Conservation (phyloP, 768 basidiomycete species). For the Boletus fagicola region DNA sequence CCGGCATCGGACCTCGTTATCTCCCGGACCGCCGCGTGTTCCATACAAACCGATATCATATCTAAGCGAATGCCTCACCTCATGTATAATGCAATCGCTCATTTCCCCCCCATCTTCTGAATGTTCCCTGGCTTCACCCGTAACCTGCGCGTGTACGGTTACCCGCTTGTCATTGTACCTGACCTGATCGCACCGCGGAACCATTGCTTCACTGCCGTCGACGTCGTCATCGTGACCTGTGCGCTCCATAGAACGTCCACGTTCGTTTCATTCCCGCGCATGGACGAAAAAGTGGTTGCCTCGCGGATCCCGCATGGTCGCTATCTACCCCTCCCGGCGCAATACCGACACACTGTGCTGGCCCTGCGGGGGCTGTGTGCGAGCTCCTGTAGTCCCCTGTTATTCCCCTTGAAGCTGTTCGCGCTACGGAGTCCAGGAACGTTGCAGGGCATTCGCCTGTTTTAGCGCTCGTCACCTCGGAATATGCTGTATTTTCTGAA, state of each 20-base stretch:
- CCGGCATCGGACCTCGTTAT: conserved; percentile 26
- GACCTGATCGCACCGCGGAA: conserved; percentile 20
- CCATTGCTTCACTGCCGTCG: conserved; percentile 6
- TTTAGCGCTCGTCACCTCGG: background rate
- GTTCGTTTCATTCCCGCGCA: conserved; percentile 33
- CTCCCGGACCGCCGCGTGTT: conserved; percentile 18
- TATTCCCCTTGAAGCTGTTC: conserved; percentile 17
- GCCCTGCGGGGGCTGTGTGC: conserved; percentile 19
- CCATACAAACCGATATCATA: conserved; percentile 17
- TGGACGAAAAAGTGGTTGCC: conserved; percentile 18
- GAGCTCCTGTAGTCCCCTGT: conserved; percentile 3
- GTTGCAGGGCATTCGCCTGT: background rate
- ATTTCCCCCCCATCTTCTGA: conserved; percentile 13
- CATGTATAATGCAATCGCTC: conserved; percentile 8
- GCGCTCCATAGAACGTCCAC: conserved; percentile 11
- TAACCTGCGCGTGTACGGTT: conserved; percentile 4
- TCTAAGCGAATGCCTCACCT: conserved; percentile 26
- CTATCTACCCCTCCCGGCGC: conserved; percentile 15
- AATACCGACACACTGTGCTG: conserved; percentile 15
- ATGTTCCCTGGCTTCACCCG: conserved; percentile 8
- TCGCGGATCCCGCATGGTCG: conserved; percentile 31
- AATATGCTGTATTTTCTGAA: background rate
- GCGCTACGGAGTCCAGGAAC: background rate
- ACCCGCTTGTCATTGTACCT: conserved; percentile 20
- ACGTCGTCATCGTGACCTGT: conserved; percentile 27